phyloP scores from a whole-genome alignment of 1,139 yeast genomes.

The Hyphopichia wangnamkhiaoensis region DNA sequence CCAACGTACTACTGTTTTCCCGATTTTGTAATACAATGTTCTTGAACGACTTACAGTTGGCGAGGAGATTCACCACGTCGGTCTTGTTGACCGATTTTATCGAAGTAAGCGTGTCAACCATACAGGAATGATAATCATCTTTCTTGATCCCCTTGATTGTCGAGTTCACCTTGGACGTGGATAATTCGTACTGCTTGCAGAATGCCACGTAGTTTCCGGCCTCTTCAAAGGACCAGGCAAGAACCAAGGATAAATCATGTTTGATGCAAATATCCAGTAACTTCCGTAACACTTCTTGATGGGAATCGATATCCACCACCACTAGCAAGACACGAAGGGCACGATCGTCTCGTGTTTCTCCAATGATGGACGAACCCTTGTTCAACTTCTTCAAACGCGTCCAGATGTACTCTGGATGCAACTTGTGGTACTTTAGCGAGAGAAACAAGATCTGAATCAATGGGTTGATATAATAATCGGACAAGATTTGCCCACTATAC shows the following conservation, averaged over 20 bases:
- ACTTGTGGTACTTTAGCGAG: conserved; percentile 77
- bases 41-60: conserved; percentile 53
- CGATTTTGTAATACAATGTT: conserved; percentile 40
- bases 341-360: conserved; percentile 31
- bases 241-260: conserved; percentile 67
- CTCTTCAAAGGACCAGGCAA: conserved; percentile 84
- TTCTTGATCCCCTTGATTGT: conserved; percentile 44
- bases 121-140: conserved; percentile 49
- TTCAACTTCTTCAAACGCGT: conserved; percentile 59
- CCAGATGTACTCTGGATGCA: conserved; percentile 86
- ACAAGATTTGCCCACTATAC: conserved; percentile 37
- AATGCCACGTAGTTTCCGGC: conserved; percentile 75
- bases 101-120: conserved; percentile 52
- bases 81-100: conserved; percentile 59
- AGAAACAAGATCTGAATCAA: conserved; percentile 70
- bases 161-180: conserved; percentile 23
- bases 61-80: conserved; percentile 56
- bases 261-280: conserved; percentile 70
- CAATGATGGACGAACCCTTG: conserved; percentile 25
- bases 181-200: conserved; percentile 48
- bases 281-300: conserved; percentile 66
- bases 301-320: conserved; percentile 77
- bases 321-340: conserved; percentile 66
- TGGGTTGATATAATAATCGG: conserved; percentile 68
- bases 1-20: conserved; percentile 24